Evolutionary conservation across 352 stramenopile species (phyloP).

Genomic region (Phytophthora pseudosyringae): DNA sequence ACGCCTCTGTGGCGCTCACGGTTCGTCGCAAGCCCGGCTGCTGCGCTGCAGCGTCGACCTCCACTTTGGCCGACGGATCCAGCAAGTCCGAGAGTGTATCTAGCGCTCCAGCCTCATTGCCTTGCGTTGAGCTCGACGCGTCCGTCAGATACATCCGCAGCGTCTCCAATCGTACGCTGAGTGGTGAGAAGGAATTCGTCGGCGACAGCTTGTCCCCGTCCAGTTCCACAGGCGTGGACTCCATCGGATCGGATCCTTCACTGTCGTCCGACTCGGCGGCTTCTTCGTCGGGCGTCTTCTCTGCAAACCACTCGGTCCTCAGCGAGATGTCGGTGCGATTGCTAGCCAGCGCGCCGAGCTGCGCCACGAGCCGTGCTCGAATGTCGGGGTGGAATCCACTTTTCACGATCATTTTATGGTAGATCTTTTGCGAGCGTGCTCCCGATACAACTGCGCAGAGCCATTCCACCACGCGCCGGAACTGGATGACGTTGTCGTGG

Average conservation of each 20-base stretch:
- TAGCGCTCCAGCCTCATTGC: conserved; percentile 23
- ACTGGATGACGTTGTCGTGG: conserved; percentile 72
- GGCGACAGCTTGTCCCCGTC: conserved; percentile 21
- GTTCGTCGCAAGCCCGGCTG: conserved; percentile 10
- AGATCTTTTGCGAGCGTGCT: conserved; percentile 53
- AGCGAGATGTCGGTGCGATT: conserved; percentile 63
- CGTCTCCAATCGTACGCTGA: conserved; percentile 52
- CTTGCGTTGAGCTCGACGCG: conserved; percentile 30
- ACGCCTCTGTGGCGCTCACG: conserved; percentile 15
- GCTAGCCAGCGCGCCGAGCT: conserved; percentile 68
- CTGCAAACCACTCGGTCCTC: conserved; percentile 75
- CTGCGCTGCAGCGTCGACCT: background rate
- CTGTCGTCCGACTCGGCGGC: conserved; percentile 27
- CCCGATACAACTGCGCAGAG: conserved; percentile 69
- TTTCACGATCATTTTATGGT: conserved; percentile 77
- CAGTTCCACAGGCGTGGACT: conserved; percentile 13
- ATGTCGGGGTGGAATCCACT: conserved; percentile 77
- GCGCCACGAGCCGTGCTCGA: conserved; percentile 62
- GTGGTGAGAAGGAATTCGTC: conserved; percentile 1
- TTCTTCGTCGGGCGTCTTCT: conserved; percentile 49
- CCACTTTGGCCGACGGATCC: conserved; percentile 26
- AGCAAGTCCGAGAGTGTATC: conserved; percentile 49
- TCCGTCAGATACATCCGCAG: conserved; percentile 71
- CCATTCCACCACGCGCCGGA: conserved; percentile 75
- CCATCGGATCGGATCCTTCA: conserved; percentile 12